A percentile compares a stretch with the other conserved stretches of the same genome.
Evolutionary conservation across 371 early-diverging fungal species (phyloP).

Genomic region (Parasitella parasitica): DNA sequence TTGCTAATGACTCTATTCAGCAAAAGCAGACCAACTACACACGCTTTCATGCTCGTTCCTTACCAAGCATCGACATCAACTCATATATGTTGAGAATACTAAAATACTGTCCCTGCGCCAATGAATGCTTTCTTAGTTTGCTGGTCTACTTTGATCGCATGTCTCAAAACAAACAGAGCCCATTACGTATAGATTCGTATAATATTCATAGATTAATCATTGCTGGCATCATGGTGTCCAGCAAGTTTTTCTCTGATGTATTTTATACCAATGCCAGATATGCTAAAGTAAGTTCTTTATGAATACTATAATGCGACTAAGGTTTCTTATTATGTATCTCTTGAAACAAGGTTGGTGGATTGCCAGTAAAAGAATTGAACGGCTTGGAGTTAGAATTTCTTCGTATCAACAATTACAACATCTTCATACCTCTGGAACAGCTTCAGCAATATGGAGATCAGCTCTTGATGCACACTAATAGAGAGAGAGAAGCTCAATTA

Average conservation of each 20-base stretch:
- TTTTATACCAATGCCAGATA: slow-evolving; percentile 86
- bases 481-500: slow-evolving; percentile 6
- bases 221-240: slow-evolving; percentile 72
- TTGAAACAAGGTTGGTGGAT: slow-evolving; percentile 83
- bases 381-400: slow-evolving; percentile 86
- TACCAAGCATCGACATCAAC: slow-evolving; percentile 45
- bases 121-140: slow-evolving; percentile 76
- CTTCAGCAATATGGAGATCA: slow-evolving; percentile 82
- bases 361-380: slow-evolving; percentile 89
- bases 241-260: slow-evolving; percentile 83
- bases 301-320: not conserved
- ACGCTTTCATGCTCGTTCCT: slow-evolving; percentile 66
- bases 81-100: slow-evolving; percentile 66
- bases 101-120: slow-evolving; percentile 76
- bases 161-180: slow-evolving; percentile 41
- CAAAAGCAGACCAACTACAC: slow-evolving; percentile 16
- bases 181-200: slow-evolving; percentile 73
- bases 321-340: not conserved
- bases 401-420: slow-evolving; percentile 64
- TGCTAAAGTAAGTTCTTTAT: slow-evolving; percentile 57
- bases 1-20: slow-evolving; percentile 22
- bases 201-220: slow-evolving; percentile 86
- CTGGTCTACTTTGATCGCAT: slow-evolving; percentile 79
- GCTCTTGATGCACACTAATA: slow-evolving; percentile 57
- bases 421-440: slow-evolving; percentile 72